Evolutionary conservation across 805 yeast species (phyloP).

Genomic region (Metschnikowia similis): DNA sequence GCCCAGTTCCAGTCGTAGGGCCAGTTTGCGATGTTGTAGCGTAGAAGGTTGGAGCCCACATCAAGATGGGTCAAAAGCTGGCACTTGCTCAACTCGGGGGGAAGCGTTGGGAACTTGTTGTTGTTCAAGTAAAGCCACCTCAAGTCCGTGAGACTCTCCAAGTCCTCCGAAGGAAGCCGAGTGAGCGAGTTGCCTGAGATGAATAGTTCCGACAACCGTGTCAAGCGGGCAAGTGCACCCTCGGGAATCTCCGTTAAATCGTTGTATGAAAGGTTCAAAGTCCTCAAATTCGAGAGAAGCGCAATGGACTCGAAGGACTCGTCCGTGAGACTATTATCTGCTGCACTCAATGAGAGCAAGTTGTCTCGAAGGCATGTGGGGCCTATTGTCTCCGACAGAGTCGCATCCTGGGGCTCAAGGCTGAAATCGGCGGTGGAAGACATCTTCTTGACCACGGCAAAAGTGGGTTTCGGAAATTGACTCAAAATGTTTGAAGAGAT

Average conservation of each 20-base stretch:
- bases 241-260: slow-evolving; percentile 76
- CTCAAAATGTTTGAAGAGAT: slow-evolving; percentile 69
- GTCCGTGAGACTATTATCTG: slow-evolving; percentile 82
- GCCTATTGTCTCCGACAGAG: background rate
- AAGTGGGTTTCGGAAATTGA: slow-evolving; percentile 52
- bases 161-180: slow-evolving; percentile 81
- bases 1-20: slow-evolving; percentile 99
- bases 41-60: slow-evolving; percentile 84
- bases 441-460: slow-evolving; percentile 28
- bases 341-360: slow-evolving; percentile 56
- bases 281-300: slow-evolving; percentile 50
- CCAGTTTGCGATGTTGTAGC: slow-evolving; percentile 89
- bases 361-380: slow-evolving; percentile 41
- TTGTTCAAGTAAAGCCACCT: slow-evolving; percentile 69
- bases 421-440: slow-evolving; percentile 22
- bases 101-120: slow-evolving; percentile 79
- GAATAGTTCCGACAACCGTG: slow-evolving; percentile 58
- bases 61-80: slow-evolving; percentile 66
- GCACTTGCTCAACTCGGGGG: slow-evolving; percentile 79
- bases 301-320: slow-evolving; percentile 68
- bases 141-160: slow-evolving; percentile 57
- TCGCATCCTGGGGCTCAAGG: background rate
- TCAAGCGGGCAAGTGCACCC: slow-evolving; percentile 59
- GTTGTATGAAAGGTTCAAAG: slow-evolving; percentile 78
- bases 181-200: slow-evolving; percentile 80